Conservation (phyloP, 1,139 yeast genomes). For the Suhomyces chickasaworum region DNA sequence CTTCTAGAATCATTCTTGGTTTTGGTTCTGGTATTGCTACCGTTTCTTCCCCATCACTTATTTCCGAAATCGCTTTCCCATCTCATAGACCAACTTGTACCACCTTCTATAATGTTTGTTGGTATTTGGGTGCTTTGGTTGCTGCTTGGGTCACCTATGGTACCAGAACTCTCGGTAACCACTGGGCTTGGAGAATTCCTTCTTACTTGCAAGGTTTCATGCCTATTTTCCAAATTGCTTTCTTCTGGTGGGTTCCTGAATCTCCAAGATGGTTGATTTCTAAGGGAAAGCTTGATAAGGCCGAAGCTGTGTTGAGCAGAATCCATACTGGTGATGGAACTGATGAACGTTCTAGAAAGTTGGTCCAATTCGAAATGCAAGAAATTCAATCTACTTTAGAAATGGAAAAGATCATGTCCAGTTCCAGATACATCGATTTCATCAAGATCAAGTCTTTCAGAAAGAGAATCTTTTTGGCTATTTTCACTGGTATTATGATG, state of each 20-base stretch:
- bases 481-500: constrained; percentile 40
- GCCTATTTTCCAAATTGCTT: constrained; percentile 31
- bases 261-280: constrained; percentile 48
- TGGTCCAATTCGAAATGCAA: constrained; percentile 47
- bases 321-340: constrained; percentile 42
- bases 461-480: constrained; percentile 43
- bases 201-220: constrained; percentile 46
- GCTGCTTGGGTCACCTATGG: constrained; percentile 60
- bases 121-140: constrained; percentile 50
- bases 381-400: constrained; percentile 47
- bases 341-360: constrained; percentile 31
- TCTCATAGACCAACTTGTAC: constrained; percentile 50
- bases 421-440: constrained; percentile 37
- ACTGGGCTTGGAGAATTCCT: constrained; percentile 48
- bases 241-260: constrained; percentile 45
- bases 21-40: constrained; percentile 40
- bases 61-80: constrained; percentile 49
- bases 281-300: constrained; percentile 39
- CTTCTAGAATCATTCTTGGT: constrained; percentile 44
- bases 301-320: constrained; percentile 36
- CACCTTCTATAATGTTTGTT: constrained; percentile 48
- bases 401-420: constrained; percentile 31
- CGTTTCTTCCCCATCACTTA: constrained; percentile 43
- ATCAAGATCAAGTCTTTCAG: constrained; percentile 39
- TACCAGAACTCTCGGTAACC: constrained; percentile 32